Percentiles rank a stretch among this genome's conserved stretches.
These are phyloP conservation scores for Trichocladium uniseriatum DNA, from an alignment of 495 filamentous ascomycete genomes.

Conservation along the genomic window DNA sequence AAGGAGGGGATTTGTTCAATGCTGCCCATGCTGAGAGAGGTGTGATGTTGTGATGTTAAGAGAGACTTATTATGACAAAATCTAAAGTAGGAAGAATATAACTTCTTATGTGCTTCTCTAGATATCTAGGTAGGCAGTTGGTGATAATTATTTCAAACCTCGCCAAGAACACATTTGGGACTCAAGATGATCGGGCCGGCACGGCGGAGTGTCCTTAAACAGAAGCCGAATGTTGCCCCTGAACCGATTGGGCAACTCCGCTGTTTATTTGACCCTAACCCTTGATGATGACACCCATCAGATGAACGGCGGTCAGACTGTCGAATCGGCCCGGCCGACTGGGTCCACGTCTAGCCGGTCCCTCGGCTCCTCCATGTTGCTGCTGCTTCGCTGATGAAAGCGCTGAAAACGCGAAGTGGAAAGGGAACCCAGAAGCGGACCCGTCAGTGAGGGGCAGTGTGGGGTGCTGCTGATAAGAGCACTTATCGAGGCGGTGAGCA, in stretches of 20 bases:
- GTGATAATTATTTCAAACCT: not conserved
- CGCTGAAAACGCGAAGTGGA: no score
- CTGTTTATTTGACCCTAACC: slow-evolving; percentile 1
- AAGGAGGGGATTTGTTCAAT: slow-evolving; percentile 28
- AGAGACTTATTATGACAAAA: not conserved
- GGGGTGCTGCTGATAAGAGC: slow-evolving; percentile 12
- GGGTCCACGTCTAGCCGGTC: not conserved
- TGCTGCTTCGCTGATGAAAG: no score
- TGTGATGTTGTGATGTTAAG: not conserved
- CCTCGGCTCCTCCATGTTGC: not conserved
- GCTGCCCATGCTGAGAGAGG: slow-evolving; percentile 16
- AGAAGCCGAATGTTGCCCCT: not conserved
- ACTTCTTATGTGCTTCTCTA: no score
- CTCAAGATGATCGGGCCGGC: not conserved
- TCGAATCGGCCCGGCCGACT: not conserved
- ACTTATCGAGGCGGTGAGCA: slow-evolving; percentile 32
- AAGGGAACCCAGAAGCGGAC: no score
- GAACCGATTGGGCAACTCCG: slow-evolving; percentile 17
- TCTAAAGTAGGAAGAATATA: no score
- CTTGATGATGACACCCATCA: no score
- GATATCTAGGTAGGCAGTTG: not conserved
- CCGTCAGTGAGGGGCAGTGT: slow-evolving; percentile 4
- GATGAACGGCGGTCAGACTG: no score
- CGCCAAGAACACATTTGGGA: not conserved
- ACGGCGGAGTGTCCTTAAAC: slow-evolving; percentile 6